Conservation (phyloP, 305 asterid species). For the Rubia occidens region DNA sequence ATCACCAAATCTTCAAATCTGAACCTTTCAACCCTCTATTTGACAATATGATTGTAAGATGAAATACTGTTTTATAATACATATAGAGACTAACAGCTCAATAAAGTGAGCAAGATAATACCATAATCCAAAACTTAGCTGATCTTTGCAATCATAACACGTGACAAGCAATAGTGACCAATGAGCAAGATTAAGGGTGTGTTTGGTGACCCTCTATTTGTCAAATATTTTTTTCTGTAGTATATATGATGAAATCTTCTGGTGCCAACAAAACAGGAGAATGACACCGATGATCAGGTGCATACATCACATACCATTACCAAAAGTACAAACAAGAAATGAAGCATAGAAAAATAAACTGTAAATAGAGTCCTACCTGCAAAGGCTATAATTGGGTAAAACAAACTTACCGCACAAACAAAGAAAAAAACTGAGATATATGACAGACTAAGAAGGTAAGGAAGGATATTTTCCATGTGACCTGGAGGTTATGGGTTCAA, state of each 20-base stretch:
- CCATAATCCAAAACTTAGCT: not conserved
- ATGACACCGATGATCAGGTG: not conserved
- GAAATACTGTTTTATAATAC: not conserved
- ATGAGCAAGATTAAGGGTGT: not conserved
- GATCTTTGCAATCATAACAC: not conserved
- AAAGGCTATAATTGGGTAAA: not conserved
- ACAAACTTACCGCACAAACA: not conserved
- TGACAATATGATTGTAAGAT: not conserved
- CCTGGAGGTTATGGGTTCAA: not conserved
- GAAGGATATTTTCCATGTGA: not conserved
- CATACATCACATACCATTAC: not conserved
- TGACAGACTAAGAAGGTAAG: not conserved
- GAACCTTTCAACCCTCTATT: not conserved
- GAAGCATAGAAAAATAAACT: not conserved
- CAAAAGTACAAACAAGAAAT: not conserved
- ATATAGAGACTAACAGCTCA: not conserved
- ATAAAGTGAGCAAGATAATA: not conserved
- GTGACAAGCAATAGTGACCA: not conserved
- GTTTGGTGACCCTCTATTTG: no score
- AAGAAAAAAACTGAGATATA: not conserved
- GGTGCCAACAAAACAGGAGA: not conserved
- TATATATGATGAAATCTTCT: not conserved
- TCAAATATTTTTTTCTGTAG: not conserved
- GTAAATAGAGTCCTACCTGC: not conserved
- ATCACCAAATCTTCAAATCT: not conserved